Percentiles rank a stretch among this genome's conserved stretches.
These are phyloP conservation scores for Neurospora sp. DNA, from an alignment of 2,329 filamentous ascomycete genomes.

Conservation along the genomic window DNA sequence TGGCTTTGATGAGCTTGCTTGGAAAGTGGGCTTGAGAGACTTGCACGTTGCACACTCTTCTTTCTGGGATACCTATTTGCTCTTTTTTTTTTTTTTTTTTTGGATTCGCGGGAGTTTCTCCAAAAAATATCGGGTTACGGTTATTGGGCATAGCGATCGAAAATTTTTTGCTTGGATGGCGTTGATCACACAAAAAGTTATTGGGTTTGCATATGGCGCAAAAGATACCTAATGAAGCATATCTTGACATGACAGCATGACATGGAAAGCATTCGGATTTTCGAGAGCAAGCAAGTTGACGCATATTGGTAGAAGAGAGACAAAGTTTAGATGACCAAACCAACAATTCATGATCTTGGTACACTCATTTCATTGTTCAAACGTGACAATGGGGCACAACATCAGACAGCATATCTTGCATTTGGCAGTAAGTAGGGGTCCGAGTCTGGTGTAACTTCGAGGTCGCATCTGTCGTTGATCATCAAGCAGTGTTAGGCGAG, in stretches of 20 bases:
- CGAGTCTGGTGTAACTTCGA: not conserved
- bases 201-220: not conserved
- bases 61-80: not conserved
- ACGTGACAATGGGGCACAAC: not conserved
- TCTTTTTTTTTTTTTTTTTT: not conserved
- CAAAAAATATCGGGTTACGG: not conserved
- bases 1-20: slow-evolving; percentile 61
- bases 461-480: not conserved
- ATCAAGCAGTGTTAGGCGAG: not conserved
- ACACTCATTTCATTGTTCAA: not conserved
- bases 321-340: not conserved
- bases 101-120: not conserved
- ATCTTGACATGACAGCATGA: not conserved
- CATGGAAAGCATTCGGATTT: not conserved
- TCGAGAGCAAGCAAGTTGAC: not conserved
- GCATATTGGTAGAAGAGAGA: not conserved
- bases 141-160: not conserved
- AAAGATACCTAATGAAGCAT: not conserved
- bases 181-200: not conserved
- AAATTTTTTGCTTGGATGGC: not conserved
- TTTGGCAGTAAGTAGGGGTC: not conserved
- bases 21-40: slow-evolving; percentile 57
- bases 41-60: not conserved
- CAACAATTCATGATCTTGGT: not conserved
- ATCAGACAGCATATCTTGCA: not conserved